Evolutionary conservation across 2,329 filamentous ascomycete genomes (phyloP).

Genomic region (Alternaria angustiovoidea): DNA sequence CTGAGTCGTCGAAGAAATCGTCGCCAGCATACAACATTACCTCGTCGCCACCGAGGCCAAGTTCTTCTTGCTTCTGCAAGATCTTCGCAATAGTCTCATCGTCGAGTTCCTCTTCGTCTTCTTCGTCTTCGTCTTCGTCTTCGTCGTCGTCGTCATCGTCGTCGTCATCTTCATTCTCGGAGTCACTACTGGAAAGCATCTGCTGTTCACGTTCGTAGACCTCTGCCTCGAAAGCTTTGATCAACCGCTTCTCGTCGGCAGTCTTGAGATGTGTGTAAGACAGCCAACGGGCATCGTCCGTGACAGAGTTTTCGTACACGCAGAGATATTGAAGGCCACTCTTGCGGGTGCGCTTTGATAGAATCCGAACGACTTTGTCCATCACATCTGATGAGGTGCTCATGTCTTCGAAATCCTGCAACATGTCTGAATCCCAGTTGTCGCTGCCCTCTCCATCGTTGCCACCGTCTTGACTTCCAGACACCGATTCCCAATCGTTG

Average conservation of each 20-base stretch:
- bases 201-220: constrained; percentile 24
- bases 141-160: constrained; percentile 60
- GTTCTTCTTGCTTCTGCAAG: constrained; percentile 68
- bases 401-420: constrained; percentile 58
- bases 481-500: constrained; percentile 42
- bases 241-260: constrained; percentile 33
- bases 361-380: constrained; percentile 53
- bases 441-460: constrained; percentile 22
- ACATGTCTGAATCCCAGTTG: constrained; percentile 56
- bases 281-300: constrained; percentile 62
- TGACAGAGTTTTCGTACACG: constrained; percentile 54
- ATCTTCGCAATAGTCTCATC: constrained; percentile 70
- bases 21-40: constrained; percentile 64
- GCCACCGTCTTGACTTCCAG: constrained; percentile 19
- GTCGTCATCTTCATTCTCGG: constrained; percentile 25
- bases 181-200: constrained; percentile 30
- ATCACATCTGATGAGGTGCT: constrained; percentile 60
- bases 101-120: constrained; percentile 50
- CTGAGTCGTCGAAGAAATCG: constrained; percentile 50
- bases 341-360: constrained; percentile 56
- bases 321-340: constrained; percentile 61
- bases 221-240: constrained; percentile 39
- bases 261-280: constrained; percentile 40
- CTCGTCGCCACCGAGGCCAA: constrained; percentile 68
- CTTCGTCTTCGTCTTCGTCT: constrained; percentile 46